Percentiles rank a stretch among this genome's conserved stretches.
phyloP scores from a whole-genome alignment of 306 rosid genomes.

The Elaeagnus macrophylla region DNA sequence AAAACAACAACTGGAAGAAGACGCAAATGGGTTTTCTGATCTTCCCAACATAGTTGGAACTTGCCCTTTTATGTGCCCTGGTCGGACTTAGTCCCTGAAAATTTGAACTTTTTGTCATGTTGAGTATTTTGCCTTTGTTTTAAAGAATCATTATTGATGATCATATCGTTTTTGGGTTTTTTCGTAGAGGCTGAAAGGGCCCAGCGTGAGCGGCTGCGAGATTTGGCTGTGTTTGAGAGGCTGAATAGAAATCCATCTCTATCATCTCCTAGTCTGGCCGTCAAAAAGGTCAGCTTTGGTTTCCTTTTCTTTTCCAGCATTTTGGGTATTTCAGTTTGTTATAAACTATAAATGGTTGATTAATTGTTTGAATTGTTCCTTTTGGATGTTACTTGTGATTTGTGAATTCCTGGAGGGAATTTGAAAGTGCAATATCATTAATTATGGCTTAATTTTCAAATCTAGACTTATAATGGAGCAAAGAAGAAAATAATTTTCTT shows the following conservation, averaged over 20 bases:
- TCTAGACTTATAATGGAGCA: too few species aligned
- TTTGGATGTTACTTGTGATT: too few species aligned
- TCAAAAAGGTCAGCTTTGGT: conserved; percentile 56
- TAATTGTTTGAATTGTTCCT: too few species aligned
- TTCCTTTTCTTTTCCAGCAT: background rate
- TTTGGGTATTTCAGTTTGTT: too few species aligned
- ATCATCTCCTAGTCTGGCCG: conserved; percentile 65
- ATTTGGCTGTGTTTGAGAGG: conserved; percentile 91
- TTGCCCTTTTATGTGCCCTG: conserved; percentile 88
- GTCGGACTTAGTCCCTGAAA: conserved; percentile 18
- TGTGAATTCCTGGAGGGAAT: too few species aligned
- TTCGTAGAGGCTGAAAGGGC: conserved; percentile 63
- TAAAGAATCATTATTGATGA: background rate
- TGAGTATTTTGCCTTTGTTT: background rate
- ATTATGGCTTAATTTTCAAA: too few species aligned
- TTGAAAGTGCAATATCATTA: too few species aligned
- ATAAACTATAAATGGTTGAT: too few species aligned
- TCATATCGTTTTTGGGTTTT: background rate
- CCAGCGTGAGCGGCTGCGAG: conserved; percentile 68
- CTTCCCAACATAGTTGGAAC: conserved; percentile 40
- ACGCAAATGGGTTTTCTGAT: conserved; percentile 18
- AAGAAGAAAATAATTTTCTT: too few species aligned
- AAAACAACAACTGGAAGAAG: conserved; percentile 8
- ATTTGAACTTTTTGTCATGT: background rate
- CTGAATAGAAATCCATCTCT: conserved; percentile 50